phyloP scores from a whole-genome alignment of 2,329 filamentous ascomycete genomes.

The Cadophora sp. region DNA sequence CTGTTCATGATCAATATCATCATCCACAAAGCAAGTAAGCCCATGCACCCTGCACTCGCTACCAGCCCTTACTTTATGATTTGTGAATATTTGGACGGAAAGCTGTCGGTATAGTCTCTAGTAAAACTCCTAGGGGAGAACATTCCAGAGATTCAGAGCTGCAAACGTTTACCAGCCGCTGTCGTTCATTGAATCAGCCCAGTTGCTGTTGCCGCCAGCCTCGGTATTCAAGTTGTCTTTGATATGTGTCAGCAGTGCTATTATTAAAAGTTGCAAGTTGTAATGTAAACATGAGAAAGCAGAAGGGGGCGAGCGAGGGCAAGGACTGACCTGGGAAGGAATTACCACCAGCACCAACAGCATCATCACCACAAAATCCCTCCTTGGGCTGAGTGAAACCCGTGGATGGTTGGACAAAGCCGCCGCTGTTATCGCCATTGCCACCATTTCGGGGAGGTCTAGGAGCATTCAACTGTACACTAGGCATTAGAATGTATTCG shows the following conservation, averaged over 20 bases:
- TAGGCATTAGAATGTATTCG: too few species aligned
- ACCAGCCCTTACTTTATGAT: neutral
- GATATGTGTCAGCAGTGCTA: too few species aligned
- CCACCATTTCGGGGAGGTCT: constrained; percentile 21
- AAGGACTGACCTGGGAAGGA: neutral
- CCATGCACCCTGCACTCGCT: neutral
- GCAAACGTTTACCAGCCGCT: neutral
- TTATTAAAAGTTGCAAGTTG: too few species aligned
- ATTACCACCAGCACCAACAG: neutral
- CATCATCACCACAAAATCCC: neutral
- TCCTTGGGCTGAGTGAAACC: neutral
- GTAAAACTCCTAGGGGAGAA: neutral
- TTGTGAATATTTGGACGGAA: neutral
- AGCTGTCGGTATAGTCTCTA: neutral
- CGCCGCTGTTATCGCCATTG: neutral
- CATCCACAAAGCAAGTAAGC: neutral
- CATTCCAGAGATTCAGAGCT: neutral
- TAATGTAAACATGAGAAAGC: too few species aligned
- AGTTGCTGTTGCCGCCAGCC: neutral
- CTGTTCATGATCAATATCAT: neutral
- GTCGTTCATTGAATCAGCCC: neutral
- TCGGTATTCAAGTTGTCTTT: neutral
- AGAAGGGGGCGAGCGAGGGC: too few species aligned
- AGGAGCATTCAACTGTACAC: constrained; percentile 20
- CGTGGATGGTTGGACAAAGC: neutral